Evolutionary conservation across 495 filamentous ascomycete species (phyloP).

Genomic region (Paragyromitra xinjiangensis): DNA sequence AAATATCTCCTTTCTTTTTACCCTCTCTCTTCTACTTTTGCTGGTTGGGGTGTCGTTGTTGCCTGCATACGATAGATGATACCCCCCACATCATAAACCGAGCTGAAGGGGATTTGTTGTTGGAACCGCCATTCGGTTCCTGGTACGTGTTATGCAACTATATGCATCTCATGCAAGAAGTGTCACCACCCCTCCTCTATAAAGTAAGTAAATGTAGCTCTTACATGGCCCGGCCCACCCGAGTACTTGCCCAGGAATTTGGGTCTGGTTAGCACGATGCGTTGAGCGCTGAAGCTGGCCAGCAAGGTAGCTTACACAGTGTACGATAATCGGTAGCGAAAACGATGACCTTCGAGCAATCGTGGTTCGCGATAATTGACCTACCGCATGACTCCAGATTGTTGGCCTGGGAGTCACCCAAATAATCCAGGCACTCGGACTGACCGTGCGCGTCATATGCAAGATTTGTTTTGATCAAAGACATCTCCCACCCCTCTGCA

Average conservation of each 20-base stretch:
- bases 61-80: slow-evolving; percentile 20
- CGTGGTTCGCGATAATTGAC: slow-evolving; percentile 6
- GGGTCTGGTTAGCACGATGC: background rate
- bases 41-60: slow-evolving; percentile 20
- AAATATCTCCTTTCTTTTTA: background rate
- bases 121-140: slow-evolving; percentile 22
- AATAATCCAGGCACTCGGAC: background rate
- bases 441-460: slow-evolving; percentile 15
- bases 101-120: slow-evolving; percentile 16
- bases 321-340: slow-evolving; percentile 36
- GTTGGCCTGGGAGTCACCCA: background rate
- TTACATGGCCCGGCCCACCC: background rate
- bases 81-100: slow-evolving; percentile 30
- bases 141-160: slow-evolving; percentile 33
- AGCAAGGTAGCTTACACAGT: background rate
- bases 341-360: slow-evolving; percentile 25
- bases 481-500: slow-evolving; percentile 4
- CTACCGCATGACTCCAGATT: slow-evolving; percentile 8
- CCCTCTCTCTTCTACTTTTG: background rate
- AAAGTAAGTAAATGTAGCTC: slow-evolving; percentile 4
- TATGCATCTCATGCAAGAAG: slow-evolving; percentile 37
- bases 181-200: slow-evolving; percentile 26
- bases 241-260: slow-evolving; percentile 11
- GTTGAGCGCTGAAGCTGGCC: background rate
- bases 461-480: slow-evolving; percentile 15